A percentile compares a stretch with the other conserved stretches of the same genome.
These are phyloP conservation scores for Cladosporium sp. DNA, from an alignment of 2,329 filamentous ascomycete genomes.

Conservation along the genomic window DNA sequence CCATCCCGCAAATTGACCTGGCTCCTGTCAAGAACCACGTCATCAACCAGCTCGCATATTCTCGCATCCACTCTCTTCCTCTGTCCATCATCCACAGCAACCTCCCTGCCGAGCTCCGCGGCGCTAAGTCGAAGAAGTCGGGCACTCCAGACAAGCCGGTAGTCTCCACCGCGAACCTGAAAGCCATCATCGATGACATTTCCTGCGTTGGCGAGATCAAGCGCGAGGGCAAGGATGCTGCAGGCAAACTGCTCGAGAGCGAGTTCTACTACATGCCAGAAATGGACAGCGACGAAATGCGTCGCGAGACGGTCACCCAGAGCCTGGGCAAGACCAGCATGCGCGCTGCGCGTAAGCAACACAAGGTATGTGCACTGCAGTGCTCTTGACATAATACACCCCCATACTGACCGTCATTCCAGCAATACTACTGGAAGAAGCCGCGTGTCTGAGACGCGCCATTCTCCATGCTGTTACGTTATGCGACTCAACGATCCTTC, in stretches of 20 bases:
- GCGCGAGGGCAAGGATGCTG: conserved; percentile 90
- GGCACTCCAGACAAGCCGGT: conserved; percentile 21
- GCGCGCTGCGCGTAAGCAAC: conserved; percentile 84
- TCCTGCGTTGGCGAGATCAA: conserved; percentile 80
- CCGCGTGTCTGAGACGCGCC: conserved; percentile 35
- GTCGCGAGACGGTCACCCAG: conserved; percentile 75
- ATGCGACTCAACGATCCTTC: conserved; percentile 5
- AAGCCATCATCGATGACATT: conserved; percentile 64
- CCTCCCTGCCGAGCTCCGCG: conserved; percentile 57
- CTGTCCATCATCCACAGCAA: conserved; percentile 84
- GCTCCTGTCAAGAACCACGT: conserved; percentile 71
- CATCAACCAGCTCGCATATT: conserved; percentile 92
- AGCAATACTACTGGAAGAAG: conserved; percentile 70
- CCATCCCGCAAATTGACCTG: conserved; percentile 6
- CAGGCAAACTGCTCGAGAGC: conserved; percentile 86
- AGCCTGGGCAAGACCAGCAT: conserved; percentile 84
- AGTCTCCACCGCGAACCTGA: conserved; percentile 59
- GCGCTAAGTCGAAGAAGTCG: conserved; percentile 25
- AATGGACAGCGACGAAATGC: conserved; percentile 69
- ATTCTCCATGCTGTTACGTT: not conserved
- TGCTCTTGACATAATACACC: not conserved
- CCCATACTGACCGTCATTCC: conserved; percentile 12
- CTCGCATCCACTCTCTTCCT: conserved; percentile 83
- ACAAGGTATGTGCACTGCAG: conserved; percentile 65
- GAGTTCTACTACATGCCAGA: conserved; percentile 97